Evolutionary conservation across 2,329 filamentous ascomycete genomes (phyloP).

Genomic region (Emericellopsis atlantica): DNA sequence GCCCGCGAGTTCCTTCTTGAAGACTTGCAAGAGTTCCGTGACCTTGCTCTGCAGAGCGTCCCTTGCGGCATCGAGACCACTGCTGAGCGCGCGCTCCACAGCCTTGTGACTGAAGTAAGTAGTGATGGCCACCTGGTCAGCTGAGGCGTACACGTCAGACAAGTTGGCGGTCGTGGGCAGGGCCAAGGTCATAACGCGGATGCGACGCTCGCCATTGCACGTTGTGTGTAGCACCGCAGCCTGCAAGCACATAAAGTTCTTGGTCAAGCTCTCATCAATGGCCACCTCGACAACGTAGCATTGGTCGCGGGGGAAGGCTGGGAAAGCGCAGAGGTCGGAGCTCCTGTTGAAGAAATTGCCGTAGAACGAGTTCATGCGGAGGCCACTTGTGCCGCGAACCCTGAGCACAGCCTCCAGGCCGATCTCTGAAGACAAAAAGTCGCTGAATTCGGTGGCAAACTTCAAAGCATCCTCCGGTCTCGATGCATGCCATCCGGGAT

Average conservation of each 20-base stretch:
- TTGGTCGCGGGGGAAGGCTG: conserved; percentile 93
- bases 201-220: conserved; percentile 91
- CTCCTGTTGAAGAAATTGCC: conserved; percentile 99
- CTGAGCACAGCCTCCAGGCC: conserved; percentile 91
- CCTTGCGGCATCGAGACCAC: conserved; percentile 77
- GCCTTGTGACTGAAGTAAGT: conserved; percentile 97
- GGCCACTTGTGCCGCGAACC: conserved; percentile 84
- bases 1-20: conserved; percentile 91
- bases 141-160: conserved; percentile 85
- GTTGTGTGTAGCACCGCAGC: conserved; percentile 93
- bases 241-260: conserved; percentile 86
- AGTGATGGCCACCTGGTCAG: conserved; percentile 86
- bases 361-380: conserved; percentile 97
- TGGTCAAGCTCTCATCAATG: conserved; percentile 87
- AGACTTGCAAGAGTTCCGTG: conserved; percentile 84
- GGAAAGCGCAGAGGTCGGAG: conserved; percentile 95
- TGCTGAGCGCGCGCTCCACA: conserved; percentile 77
- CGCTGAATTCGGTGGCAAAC: conserved; percentile 92
- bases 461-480: conserved; percentile 93
- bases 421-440: conserved; percentile 93
- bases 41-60: conserved; percentile 87
- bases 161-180: conserved; percentile 86
- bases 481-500: conserved; percentile 93
- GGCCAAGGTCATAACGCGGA: conserved; percentile 85
- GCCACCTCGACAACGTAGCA: conserved; percentile 97